A percentile compares a stretch with the other conserved stretches of the same genome.
Evolutionary conservation across 2,329 filamentous ascomycete species (phyloP).

Genomic region (Claviceps spartinae): DNA sequence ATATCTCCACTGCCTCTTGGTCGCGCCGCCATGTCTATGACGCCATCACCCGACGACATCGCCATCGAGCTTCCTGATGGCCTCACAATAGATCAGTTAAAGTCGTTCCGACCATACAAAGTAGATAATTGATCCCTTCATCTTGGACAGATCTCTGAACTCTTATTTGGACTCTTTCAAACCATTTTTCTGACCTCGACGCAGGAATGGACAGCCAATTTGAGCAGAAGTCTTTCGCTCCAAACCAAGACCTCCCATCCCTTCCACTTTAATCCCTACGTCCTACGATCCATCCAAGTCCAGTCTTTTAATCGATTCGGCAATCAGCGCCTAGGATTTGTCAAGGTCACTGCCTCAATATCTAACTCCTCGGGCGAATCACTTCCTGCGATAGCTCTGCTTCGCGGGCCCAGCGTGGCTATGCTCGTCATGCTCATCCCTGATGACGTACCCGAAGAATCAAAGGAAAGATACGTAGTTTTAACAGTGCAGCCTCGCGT

Average conservation of each 20-base stretch:
- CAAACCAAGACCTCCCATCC: conserved; percentile 32
- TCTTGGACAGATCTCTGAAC: neutral
- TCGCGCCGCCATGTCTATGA: conserved; percentile 1
- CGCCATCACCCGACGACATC: conserved; percentile 13
- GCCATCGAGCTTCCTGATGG: conserved; percentile 27
- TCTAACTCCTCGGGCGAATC: conserved; percentile 32
- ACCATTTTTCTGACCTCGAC: neutral
- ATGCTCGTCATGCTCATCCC: conserved; percentile 45
- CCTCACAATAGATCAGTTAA: conserved; percentile 27
- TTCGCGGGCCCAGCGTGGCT: conserved; percentile 46
- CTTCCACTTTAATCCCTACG: conserved; percentile 41
- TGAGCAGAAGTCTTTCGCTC: conserved; percentile 31
- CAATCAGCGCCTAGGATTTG: conserved; percentile 34
- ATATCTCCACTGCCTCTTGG: neutral
- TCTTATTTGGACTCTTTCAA: neutral
- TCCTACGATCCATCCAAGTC: conserved; percentile 34
- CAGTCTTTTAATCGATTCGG: conserved; percentile 43
- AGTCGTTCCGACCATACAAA: conserved; percentile 33
- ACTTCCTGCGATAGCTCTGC: conserved; percentile 40
- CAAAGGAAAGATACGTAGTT: conserved; percentile 39
- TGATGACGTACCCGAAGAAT: conserved; percentile 27
- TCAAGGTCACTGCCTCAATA: conserved; percentile 39
- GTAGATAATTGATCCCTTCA: conserved; percentile 12
- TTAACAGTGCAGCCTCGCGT: conserved; percentile 47
- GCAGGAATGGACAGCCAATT: conserved; percentile 35